Evolutionary conservation across 73 alveolate genomes (phyloP), one percentile per base, ranked within the genome.

Genomic region (Uronychia binucleata): DNA sequence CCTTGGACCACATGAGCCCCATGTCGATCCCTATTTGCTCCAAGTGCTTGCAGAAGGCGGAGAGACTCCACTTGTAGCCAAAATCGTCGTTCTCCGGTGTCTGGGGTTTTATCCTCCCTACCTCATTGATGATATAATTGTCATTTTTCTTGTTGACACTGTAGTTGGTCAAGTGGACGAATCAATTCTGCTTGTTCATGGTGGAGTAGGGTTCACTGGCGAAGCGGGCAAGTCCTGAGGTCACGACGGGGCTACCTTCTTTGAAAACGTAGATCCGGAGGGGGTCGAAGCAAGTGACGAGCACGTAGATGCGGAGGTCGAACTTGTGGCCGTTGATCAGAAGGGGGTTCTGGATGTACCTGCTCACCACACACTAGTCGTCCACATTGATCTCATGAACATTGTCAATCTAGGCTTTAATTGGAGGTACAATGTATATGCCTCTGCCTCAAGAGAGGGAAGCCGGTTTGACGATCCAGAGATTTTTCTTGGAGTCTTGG

Each of bases 391-490:
- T 75, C 30, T 82, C 91, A 83, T 87, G 75, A 76, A 93, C 77
- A 59, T 82, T 84, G 78, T 94, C 95, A 32, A 94, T 80, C 88
- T 93, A 95, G 93, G 26, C 98, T 96, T 84, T 91, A 88, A 27
- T 96, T 91, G 19, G 91, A 89, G 31, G 97, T 93, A 78, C 85
- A 82, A 83, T 86, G 83, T 91, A 97, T 30, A 97, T 92, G 31
- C 99, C 99, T 88, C 97, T 84, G 0, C 99, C 99, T 80, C 97
- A 84, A 26, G 99, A 93, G 30, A 90, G 81, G 74, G 87, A 83
- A 14, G 94, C 85, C 0, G 99, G 99, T 77, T 97, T 97, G 29
- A 94, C 98, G 30, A 97, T 97, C 97, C 99, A 94, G 97, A 94
- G 19, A 91, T 59, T 28, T 87, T 85, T 74, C 86, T 90, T 75